Evolutionary conservation across 257 asterid species (phyloP), one percentile per base, ranked within the genome.

Genomic region (Striga asiatica): DNA sequence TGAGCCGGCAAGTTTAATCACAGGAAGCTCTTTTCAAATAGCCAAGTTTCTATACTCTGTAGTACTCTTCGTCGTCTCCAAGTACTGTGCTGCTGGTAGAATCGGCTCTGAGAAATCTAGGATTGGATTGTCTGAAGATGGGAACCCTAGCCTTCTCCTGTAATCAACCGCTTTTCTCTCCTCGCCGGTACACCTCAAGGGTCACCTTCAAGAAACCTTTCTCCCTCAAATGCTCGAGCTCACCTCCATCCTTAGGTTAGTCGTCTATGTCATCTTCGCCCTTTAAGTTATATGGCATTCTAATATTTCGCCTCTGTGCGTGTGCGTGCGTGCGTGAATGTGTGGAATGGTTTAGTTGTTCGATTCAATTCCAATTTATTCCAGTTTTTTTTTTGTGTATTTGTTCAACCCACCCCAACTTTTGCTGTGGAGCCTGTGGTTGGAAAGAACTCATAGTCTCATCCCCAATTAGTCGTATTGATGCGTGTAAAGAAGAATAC

Each of bases 201-300:
- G 46, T 71, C 57, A 62, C 76, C 60, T 56, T 61, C 50, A 71
- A 47, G 17, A 20, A 72, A 57, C 32, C 47, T 50, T 71, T 61
- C 59, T 5, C 73, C 18, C 64, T 78, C 61, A 85, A 68, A 72
- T 85, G 93, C 76, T 65, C 81, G 66, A 58, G 71, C 41, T 35
- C 77, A 42, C 71, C 66, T 13, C 80, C 91, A 0, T 70, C 84
- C 17, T 35, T 64, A 24, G 81, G 97, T 78, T 43, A 64, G 61
- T 37, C 24, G 59, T 37, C 21, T 39, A 8, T 17, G 42, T 11
- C 23, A 12, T 34, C 31, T 23, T 25, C 24, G 12, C 32, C 28
- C 8, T 18, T 12, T 29, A 18, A 12, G 6, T 34, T 29, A 52
- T 6, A n/a, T n/a, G n/a, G n/a, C 47, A 47, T 54, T 60, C 5